Base-by-base conservation (phyloP, 441 rosid genomes). In the Theobroma grandiflorum region DNA sequence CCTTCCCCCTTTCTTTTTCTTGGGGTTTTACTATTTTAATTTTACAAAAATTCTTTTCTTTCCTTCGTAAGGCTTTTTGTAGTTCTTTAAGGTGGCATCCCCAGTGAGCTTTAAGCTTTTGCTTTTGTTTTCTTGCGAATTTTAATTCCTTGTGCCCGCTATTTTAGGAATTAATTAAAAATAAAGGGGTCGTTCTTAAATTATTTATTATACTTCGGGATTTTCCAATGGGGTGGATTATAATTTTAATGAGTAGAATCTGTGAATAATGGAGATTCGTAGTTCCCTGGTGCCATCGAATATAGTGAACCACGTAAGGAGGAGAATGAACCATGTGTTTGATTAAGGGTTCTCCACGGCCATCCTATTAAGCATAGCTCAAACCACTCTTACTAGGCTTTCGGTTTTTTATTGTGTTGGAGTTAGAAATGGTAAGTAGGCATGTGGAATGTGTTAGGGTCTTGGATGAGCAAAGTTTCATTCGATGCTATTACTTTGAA, bases 41-140 rank as follows among this genome's bases (percentile, higher is more conserved):
- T 11, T 35, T 38, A 40, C 16, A 9, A 40, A 42, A 40, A 42
- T 9, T 66, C 3, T 4, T 40, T 40, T 9, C 71, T 40, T 67
- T n/a, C 33, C 42, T 64, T 67, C 2, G 8, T 31, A 33, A 15
- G 7, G 31, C 31, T 11, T 14, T 71, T 16, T 33, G 43, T 71
- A 52, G 3, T 18, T 50, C 75, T 52, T 52, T 72, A 72, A 26
- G 61, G 75, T 52, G 75, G 75, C 75, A 72, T 18, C 71, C 47
- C 6, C 3, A 65, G 5, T 8, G 49, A 71, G 22, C 4, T 26
- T 26, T 26, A 26, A 50, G 9, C 59, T 31, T 33, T 72, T 52
- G 7, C 4, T 33, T 6, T 55, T 55, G 62, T 72, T 53, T 53
- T 53, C 43, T 72, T 18, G 16, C 18, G 3, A 18, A 35, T 37